Evolutionary conservation across 495 filamentous ascomycete species (phyloP).

Genomic region (Halenospora varia): DNA sequence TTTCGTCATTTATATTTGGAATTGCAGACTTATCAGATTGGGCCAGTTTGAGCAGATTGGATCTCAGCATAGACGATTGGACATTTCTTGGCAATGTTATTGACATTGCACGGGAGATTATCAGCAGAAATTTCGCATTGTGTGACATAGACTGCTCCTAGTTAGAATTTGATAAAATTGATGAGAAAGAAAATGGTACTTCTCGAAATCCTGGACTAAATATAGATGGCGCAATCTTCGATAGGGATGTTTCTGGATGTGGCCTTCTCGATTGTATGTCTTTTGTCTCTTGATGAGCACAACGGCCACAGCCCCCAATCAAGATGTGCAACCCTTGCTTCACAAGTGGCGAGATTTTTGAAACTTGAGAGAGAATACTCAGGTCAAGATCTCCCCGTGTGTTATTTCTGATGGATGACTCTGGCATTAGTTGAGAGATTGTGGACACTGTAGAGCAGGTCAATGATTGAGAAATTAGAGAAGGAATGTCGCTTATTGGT

Average conservation of each 20-base stretch:
- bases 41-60: not conserved
- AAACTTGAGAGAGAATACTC: no score
- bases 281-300: not conserved
- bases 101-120: constrained; percentile 2
- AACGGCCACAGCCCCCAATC: not conserved
- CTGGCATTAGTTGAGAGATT: not conserved
- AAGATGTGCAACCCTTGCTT: not conserved
- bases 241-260: not conserved
- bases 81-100: not conserved
- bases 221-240: constrained; percentile 1
- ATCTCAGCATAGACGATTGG: not conserved
- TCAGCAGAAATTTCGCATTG: constrained; percentile 14
- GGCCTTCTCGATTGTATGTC: not conserved
- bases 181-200: not conserved
- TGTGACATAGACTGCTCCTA: constrained; percentile 12
- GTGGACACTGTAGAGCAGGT: not conserved
- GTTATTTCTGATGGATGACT: no score
- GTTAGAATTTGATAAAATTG: not conserved
- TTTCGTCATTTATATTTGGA: not conserved
- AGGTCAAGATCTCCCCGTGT: no score
- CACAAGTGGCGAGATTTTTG: not conserved
- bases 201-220: constrained; percentile 19
- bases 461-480: not conserved
- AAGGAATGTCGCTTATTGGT: not conserved
- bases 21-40: not conserved